Base-by-base conservation (phyloP, 2,329 filamentous ascomycete species). In the Diaporthe humulicola region DNA sequence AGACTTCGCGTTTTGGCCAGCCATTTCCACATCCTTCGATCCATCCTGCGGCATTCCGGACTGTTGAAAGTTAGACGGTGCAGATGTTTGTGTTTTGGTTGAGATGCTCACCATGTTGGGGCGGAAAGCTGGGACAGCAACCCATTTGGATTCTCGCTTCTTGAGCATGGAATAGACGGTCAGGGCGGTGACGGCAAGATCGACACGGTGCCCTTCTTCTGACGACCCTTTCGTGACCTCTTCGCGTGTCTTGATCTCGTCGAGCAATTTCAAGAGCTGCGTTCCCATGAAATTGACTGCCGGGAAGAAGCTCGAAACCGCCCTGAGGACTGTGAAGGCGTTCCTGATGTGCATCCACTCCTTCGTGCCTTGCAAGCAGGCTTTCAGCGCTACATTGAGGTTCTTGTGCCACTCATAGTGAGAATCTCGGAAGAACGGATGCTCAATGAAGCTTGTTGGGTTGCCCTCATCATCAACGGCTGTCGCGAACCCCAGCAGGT, bases 261-360 rank as follows among this genome's bases (percentile, higher is more conserved):
- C 90, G 28, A 94, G 87, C 78, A 94, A 88, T 48, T 89, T 86
- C 42, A 90, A 88, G 76, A 93, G 91, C 78, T 90, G 89, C 52
- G 87, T 88, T 45, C 95, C 97, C 89, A 98, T 96, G 83, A 95
- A 97, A 80, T 98, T 95, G 74, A 98, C 91, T 22, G 93, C 93
- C 5, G 97, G 97, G 88, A 98, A 99, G 79, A 92, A 90, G 69
- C 95, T 92, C 33, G 95, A 90, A 64, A 98, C 89, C 15, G 91
- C 90, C 81, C 97, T 97, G 75, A 99, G 88, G 5, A 98, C 89
- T 74, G 94, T 97, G 78, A 98, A 97, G 58, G 95, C 95, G 82
- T 99, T 99, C 73, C 96, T 93, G 81, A 98, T 98, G 83, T 98
- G 96, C 93, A 98, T 98, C 90, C 97, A 99, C 84, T 98, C 96